These are phyloP conservation scores for Perkinsus marinus DNA, from an alignment of 169 alveolate species.

Conservation along the genomic window DNA sequence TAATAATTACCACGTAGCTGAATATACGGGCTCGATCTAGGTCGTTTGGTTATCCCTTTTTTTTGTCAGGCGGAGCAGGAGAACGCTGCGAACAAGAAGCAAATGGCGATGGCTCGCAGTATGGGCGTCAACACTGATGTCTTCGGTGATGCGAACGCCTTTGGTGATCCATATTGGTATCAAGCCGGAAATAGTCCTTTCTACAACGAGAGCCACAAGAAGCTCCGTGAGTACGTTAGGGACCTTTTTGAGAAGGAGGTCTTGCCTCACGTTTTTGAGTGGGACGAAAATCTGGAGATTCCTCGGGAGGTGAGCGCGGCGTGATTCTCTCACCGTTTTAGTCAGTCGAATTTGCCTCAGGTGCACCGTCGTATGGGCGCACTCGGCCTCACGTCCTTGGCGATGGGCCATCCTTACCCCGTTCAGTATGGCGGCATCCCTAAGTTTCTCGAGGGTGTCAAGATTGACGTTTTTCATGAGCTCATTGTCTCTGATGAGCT, in stretches of 20 bases:
- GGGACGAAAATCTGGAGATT: neutral
- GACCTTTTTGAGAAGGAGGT: neutral
- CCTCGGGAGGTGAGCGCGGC: neutral
- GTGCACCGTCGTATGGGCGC: neutral
- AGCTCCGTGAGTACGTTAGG: neutral
- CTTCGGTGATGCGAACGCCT: constrained; percentile 6
- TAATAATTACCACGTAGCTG: too few relatives aligned
- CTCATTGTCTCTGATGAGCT: constrained; percentile 27
- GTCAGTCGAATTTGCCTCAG: neutral
- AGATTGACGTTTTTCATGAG: constrained; percentile 24
- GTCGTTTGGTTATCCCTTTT: neutral
- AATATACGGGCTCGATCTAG: too few relatives aligned
- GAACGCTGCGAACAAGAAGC: neutral
- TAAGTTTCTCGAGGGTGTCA: neutral
- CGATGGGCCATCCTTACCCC: neutral
- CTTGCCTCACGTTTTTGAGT: neutral
- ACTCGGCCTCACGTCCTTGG: neutral
- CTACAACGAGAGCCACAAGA: constrained; percentile 6
- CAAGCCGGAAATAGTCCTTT: neutral
- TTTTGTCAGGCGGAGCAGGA: neutral
- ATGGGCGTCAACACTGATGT: neutral
- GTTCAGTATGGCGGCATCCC: neutral
- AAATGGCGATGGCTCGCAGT: neutral
- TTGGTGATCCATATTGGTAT: constrained; percentile 8
- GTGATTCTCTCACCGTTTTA: neutral